Evolutionary conservation across 2,329 filamentous ascomycete genomes (phyloP), one percentile per base, ranked within the genome.

Genomic region (Trichoderma atroviride): DNA sequence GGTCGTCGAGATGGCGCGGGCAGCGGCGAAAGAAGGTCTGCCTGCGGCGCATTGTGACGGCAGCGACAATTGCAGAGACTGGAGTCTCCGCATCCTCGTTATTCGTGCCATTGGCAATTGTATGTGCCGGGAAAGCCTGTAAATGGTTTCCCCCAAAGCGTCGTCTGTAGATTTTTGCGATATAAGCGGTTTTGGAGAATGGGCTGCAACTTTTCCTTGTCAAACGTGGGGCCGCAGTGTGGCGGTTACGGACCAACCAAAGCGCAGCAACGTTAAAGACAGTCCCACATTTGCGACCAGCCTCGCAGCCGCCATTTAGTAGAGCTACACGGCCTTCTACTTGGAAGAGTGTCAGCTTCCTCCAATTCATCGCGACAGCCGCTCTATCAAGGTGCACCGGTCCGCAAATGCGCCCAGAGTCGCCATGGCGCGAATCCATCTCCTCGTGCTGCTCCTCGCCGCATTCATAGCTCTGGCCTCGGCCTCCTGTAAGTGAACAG

Each of bases 401-500:
- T 31, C 68, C 27, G 40, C 43, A 16, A 47, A 35, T 58, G 69
- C 52, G n/a, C 9, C 67, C 58, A 31, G 50, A 61, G 72, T 68
- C 72, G 69, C 70, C n/a, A 84, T 84, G 82, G 77, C 81, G 62
- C 80, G 81, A 72, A 74, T 81, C 77, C 74, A 77, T 0, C 64
- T 80, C 6, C 56, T 83, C 0, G 57, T 80, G 22, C 74, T 83
- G 53, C 74, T 83, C 1, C 37, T 84, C 2, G 77, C 76, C 52
- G 76, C 76, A 14, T 53, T 84, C 5, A 57, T 79, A 5, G 76
- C 78, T 24, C 71, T 82, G 3, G 77, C 74, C 29, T 74, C 78
- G 33, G 85, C 85, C 74, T 75, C 79, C 43, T 83, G 84, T 86
- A 78, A 75, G 81, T 75, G 29, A 43, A 33, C 16, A 14, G 33